These are phyloP conservation scores for Lasiodiplodia citricola DNA, from an alignment of 2,329 filamentous ascomycete species.

Conservation along the genomic window DNA sequence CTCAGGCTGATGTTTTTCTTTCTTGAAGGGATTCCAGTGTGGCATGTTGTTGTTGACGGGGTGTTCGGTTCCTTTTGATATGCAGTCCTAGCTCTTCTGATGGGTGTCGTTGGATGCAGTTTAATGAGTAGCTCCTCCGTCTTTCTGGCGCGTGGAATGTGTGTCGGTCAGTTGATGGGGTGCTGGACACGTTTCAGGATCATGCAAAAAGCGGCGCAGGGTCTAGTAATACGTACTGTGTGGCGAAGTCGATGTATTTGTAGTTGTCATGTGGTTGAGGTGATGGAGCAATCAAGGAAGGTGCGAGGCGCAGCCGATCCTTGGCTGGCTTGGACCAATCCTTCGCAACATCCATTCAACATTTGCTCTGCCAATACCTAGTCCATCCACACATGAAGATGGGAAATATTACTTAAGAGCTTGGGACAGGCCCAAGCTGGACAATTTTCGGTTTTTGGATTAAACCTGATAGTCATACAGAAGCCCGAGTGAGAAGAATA, in stretches of 20 bases:
- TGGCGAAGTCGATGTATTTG: neutral
- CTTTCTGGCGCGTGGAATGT: neutral
- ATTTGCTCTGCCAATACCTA: neutral
- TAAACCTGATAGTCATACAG: slow-evolving; percentile 4
- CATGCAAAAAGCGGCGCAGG: neutral
- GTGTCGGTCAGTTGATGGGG: neutral
- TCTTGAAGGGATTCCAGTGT: slow-evolving; percentile 16
- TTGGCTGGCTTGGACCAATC: neutral
- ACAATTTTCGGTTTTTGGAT: neutral
- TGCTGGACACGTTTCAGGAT: neutral
- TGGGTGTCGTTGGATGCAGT: neutral
- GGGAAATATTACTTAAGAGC: neutral
- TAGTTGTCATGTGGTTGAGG: neutral
- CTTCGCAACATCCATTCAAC: neutral
- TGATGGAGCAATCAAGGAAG: slow-evolving; percentile 3
- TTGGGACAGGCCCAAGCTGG: neutral
- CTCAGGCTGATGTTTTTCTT: slow-evolving; percentile 12
- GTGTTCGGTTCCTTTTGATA: neutral
- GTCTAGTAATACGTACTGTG: neutral
- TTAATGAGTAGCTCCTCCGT: no score
- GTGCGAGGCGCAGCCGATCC: neutral
- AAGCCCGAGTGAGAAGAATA: neutral
- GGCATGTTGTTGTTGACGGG: neutral
- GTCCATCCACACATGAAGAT: neutral
- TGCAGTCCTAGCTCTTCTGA: neutral